Conservation (phyloP, 352 stramenopile species). For the Blastocystis hominis region DNA sequence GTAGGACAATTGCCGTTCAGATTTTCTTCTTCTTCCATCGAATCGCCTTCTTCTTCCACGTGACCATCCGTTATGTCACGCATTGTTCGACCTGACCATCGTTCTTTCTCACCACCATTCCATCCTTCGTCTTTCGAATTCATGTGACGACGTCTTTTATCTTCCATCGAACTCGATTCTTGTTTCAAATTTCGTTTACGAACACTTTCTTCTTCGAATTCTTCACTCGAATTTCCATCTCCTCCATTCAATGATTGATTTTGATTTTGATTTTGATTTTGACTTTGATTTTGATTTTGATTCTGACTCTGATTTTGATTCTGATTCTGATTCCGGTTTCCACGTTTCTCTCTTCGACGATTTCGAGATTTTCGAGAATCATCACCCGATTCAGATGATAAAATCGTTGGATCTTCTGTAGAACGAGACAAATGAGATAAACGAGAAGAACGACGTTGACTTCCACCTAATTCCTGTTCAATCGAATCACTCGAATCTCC, state of each 20-base stretch:
- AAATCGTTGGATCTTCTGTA: too few relatives aligned
- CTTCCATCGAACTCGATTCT: neutral
- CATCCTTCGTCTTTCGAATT: neutral
- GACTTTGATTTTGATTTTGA: too few relatives aligned
- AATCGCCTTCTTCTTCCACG: neutral
- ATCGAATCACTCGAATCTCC: conserved; percentile 23
- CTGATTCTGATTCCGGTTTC: too few relatives aligned
- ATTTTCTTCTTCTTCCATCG: neutral
- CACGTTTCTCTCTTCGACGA: neutral
- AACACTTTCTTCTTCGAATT: neutral
- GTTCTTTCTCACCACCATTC: neutral
- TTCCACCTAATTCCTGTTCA: neutral
- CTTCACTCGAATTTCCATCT: neutral
- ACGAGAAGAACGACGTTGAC: neutral
- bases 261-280: neutral
- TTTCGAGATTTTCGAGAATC: neutral
- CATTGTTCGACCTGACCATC: neutral
- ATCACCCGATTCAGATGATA: too few relatives aligned
- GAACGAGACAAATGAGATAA: neutral
- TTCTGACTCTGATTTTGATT: too few relatives aligned
- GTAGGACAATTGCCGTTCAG: neutral
- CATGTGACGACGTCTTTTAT: neutral
- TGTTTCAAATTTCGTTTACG: neutral
- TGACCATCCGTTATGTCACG: neutral
- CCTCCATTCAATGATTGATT: neutral